A percentile compares a stretch with the other conserved stretches of the same genome.
Conservation (phyloP, 2,329 filamentous ascomycete species). For the Epichloe baconii region DNA sequence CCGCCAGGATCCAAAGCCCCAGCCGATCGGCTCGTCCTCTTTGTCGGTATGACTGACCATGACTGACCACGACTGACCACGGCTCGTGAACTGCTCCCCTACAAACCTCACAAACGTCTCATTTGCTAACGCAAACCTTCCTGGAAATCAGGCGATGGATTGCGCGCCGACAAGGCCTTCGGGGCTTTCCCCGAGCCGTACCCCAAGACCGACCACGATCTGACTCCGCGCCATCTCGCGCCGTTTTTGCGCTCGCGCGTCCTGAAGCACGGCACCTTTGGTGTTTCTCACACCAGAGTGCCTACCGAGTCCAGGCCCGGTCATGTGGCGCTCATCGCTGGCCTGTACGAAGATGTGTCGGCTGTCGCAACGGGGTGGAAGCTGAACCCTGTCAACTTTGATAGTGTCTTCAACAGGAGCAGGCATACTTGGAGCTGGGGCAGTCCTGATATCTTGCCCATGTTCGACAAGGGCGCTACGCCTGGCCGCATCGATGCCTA, state of each 20-base stretch:
- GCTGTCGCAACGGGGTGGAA: constrained; percentile 98
- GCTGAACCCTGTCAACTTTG: constrained; percentile 93
- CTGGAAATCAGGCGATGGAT: constrained; percentile 55
- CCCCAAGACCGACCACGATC: constrained; percentile 48
- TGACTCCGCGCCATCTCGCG: constrained; percentile 67
- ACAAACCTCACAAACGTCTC: too few species aligned
- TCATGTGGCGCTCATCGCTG: constrained; percentile 92
- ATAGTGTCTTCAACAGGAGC: constrained; percentile 96
- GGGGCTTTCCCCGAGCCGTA: constrained; percentile 86
- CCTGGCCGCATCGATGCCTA: constrained; percentile 79
- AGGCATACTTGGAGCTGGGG: constrained; percentile 99
- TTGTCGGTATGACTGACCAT: constrained; percentile 52
- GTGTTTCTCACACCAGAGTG: constrained; percentile 91
- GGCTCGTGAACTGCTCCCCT: not conserved
- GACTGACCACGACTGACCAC: too few species aligned
- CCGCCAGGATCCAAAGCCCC: constrained; percentile 50
- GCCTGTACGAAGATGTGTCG: constrained; percentile 94
- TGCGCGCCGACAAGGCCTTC: constrained; percentile 96
- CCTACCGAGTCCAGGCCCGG: constrained; percentile 93
- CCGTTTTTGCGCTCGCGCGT: constrained; percentile 85
- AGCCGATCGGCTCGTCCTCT: constrained; percentile 67
- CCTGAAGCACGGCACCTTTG: constrained; percentile 83
- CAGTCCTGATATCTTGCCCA: constrained; percentile 89
- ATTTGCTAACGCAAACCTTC: too few species aligned
- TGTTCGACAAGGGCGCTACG: constrained; percentile 91